Percentiles rank a stretch among this genome's conserved stretches.
Evolutionary conservation across 192 early-diverging fungal genomes (phyloP).

Genomic region (Coemansia sp.): DNA sequence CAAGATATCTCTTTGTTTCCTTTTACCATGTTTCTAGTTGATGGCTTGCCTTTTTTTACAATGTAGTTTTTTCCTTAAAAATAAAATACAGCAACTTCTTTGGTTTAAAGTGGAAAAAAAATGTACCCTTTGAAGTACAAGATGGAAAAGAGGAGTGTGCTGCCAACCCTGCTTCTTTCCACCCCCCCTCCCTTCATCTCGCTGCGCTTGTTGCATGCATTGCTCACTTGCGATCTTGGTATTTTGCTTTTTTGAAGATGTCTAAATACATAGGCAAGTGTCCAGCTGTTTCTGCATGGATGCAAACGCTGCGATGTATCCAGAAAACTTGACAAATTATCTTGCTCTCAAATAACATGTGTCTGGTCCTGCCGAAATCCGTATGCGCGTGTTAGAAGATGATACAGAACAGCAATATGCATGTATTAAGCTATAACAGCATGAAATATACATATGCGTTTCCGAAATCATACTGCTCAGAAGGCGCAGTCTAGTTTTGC

Average conservation of each 20-base stretch:
- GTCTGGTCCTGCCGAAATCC: too few relatives aligned
- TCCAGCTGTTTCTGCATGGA: not conserved
- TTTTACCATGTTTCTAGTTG: too few relatives aligned
- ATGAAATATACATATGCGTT: too few relatives aligned
- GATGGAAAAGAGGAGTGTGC: not conserved
- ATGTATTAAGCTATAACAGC: too few relatives aligned
- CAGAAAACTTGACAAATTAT: too few relatives aligned
- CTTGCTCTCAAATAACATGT: too few relatives aligned
- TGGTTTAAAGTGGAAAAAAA: not conserved
- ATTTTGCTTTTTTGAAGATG: not conserved
- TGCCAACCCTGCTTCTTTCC: not conserved
- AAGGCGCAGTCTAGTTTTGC: too few relatives aligned
- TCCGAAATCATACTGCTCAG: too few relatives aligned
- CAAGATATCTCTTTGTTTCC: too few relatives aligned
- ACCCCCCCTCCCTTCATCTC: not conserved
- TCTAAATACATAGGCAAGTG: not conserved
- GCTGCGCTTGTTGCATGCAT: not conserved
- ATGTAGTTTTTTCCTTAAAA: not conserved
- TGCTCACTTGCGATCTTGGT: not conserved
- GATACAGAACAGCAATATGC: too few relatives aligned
- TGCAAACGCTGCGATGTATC: not conserved
- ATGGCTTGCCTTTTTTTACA: too few relatives aligned
- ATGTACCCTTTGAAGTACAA: not conserved
- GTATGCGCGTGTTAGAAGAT: too few relatives aligned
- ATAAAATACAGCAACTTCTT: not conserved